Evolutionary conservation across 345 rosid species (phyloP).

Genomic region (Litchi chinensis): DNA sequence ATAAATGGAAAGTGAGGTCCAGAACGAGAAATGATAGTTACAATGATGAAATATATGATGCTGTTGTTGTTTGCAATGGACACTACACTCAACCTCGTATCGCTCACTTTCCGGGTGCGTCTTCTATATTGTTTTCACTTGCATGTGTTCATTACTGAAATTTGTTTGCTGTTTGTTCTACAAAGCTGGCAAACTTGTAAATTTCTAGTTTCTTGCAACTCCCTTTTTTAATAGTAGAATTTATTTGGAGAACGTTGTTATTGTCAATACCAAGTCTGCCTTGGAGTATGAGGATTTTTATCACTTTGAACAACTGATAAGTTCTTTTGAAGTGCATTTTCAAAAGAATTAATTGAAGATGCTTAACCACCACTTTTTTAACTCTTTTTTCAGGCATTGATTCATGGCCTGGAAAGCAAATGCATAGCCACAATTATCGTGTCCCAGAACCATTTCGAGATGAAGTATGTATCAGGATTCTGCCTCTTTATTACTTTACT

Average conservation of each 20-base stretch:
- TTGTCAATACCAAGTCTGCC: not conserved
- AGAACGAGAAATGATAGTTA: conserved; percentile 25
- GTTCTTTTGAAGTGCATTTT: not conserved
- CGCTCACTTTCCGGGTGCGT: conserved; percentile 46
- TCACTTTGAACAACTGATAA: not conserved
- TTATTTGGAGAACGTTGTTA: not conserved
- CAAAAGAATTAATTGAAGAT: not conserved
- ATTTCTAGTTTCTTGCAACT: not conserved
- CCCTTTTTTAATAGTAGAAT: no score
- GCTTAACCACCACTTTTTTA: not conserved
- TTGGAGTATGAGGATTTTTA: not conserved
- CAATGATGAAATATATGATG: conserved; percentile 58
- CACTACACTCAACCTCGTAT: conserved; percentile 69
- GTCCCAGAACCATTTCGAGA: conserved; percentile 59
- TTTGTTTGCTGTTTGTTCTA: not conserved
- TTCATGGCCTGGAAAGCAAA: conserved; percentile 88
- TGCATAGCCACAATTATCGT: conserved; percentile 88
- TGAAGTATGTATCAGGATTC: conserved; percentile 53
- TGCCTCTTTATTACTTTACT: conserved; percentile 8
- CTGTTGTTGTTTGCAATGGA: conserved; percentile 75
- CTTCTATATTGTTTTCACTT: no score
- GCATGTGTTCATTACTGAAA: not conserved
- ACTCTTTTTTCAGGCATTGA: conserved; percentile 48
- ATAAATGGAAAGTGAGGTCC: conserved; percentile 63
- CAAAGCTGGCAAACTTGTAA: not conserved